Evolutionary conservation across 768 basidiomycete species (phyloP), one percentile per base, ranked within the genome.

Genomic region (Piloderma croceum): DNA sequence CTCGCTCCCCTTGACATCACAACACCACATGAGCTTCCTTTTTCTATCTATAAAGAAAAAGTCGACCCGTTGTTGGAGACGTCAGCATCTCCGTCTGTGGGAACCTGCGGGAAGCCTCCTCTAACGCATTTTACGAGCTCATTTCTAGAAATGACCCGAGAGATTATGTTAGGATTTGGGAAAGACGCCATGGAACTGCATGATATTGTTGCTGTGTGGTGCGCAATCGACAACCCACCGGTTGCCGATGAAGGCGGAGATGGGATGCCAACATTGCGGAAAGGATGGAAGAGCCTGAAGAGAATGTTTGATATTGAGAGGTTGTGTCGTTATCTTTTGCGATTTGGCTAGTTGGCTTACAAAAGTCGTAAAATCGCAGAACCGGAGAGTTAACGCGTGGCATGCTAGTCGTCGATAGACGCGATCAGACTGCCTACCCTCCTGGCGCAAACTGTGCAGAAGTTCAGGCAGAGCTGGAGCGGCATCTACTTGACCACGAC

Each of bases 201-300:
- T 52, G 92, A 97, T 51, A 84, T 91, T 33, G 80, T 81, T 9
- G 86, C 89, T 3, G 74, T 94, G 12, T 94, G 90, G 88, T 90
- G 82, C 58, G 86, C 89, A 2, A 77, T 89, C 12, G 71, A 73
- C 42, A 79, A 83, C 43, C 81, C 83, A 13, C 81, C 77, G 6
- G 60, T 63, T 31, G 45, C 51, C 15, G 65, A 60, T 24, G 41
- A 51, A 34, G 52, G 42, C 40, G 32, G 51, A 37, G n/a, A n/a
- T n/a, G 44, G 43, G 11, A 34, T 52, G 39, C 60, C 49, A 34
- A 44, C 22, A 40, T 68, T 57, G 56, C 64, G 42, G 29, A 52
- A 54, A 3, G 80, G 81, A 13, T 94, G 90, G 89, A 54, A 57
- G 38, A 65, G 68, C 12, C 51, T 53, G 21, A 63, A 54, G 44